Percentiles rank a stretch among this genome's conserved stretches.
These are phyloP conservation scores for Verruconis gallopava DNA, from an alignment of 2,329 filamentous ascomycete genomes.

Conservation along the genomic window DNA sequence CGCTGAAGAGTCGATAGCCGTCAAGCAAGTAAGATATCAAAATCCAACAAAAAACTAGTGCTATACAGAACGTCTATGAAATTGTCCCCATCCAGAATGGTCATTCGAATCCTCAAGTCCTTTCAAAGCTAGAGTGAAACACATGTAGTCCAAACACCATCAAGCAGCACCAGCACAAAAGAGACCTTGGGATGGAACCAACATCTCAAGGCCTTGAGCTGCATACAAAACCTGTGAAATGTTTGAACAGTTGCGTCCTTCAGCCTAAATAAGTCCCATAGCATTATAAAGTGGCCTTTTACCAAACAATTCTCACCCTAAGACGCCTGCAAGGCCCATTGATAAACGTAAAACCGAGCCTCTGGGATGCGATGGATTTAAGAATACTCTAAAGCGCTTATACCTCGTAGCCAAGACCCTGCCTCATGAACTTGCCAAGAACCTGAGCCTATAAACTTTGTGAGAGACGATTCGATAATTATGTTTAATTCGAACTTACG, in stretches of 20 bases:
- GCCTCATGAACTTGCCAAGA: slow-evolving; percentile 8
- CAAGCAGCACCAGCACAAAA: neutral
- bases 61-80: slow-evolving; percentile 1
- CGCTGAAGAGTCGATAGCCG: too few species aligned
- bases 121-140: neutral
- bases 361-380: too few species aligned
- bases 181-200: neutral
- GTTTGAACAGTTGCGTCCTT: too few species aligned
- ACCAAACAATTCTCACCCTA: too few species aligned
- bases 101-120: neutral
- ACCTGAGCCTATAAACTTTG: slow-evolving; percentile 3
- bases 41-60: too few species aligned
- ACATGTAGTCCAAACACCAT: too few species aligned
- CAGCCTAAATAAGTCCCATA: too few species aligned
- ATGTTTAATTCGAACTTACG: slow-evolving; percentile 14
- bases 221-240: too few species aligned
- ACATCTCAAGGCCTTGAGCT: neutral
- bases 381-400: neutral
- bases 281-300: too few species aligned
- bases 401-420: slow-evolving; percentile 4
- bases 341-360: too few species aligned
- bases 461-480: neutral
- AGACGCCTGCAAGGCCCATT: too few species aligned
- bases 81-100: neutral
- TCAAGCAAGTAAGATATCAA: too few species aligned